Evolutionary conservation across 192 early-diverging fungal genomes (phyloP), one percentile per base, ranked within the genome.

Genomic region (Helicostylum pulchrum): DNA sequence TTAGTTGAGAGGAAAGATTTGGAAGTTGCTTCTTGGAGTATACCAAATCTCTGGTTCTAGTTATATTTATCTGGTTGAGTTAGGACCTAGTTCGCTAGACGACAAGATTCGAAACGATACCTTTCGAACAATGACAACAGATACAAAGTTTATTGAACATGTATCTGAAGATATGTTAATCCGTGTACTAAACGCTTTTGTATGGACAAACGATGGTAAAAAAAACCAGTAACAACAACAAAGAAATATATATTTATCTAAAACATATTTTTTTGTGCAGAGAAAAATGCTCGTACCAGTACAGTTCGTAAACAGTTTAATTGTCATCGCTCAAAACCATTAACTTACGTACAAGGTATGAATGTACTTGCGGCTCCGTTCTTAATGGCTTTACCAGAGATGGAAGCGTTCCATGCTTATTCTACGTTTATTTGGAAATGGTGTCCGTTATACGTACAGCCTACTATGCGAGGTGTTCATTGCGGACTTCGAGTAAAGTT

Each of bases 261-360:
- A n/a, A n/a, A 26, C 26, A 2, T 26, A 26, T 26, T 26, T 26
- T 26, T 26, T 26, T 26, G 26, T 26, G 2, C 26, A 36, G 8
- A 55, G 9, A 55, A 56, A 56, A 34, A 34, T 0, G 1, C 19
- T 56, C 31, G 34, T 39, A 9, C 31, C 19, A 56, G 31, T 39
- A 32, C 30, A 19, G 36, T 56, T 56, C 54, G 54, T 36, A 56
- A 56, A 39, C 54, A 56, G 1, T 56, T 56, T 17, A 17, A 56
- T 34, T 39, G 4, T 39, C 36, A 39, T 39, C 36, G 36, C 9
- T 39, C 36, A 9, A 39, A 39, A 39, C 36, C 36, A 47, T 84
- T 94, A 57, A 81, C 88, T 12, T 94, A 98, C 74, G 94, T 96
- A 19, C 94, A 94, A 74, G 94, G 94, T 19, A 96, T 98, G 92